These are phyloP conservation scores for Talaromyces amestolkiae DNA, from an alignment of 2,329 filamentous ascomycete species.

Conservation along the genomic window DNA sequence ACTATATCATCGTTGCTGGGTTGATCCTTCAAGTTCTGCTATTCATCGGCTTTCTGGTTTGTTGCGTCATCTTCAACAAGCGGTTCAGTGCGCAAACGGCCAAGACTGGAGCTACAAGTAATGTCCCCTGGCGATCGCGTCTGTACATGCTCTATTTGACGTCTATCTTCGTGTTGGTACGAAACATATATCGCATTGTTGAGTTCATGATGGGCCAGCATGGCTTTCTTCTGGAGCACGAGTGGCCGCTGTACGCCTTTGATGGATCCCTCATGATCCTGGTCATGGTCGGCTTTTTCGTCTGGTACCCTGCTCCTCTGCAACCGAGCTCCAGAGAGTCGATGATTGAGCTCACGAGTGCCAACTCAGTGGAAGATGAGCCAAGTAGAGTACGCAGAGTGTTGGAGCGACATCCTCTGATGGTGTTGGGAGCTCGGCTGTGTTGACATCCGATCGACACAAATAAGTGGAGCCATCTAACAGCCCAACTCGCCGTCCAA, in stretches of 20 bases:
- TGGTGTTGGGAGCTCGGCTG: neutral
- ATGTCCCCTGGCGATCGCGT: slow-evolving; percentile 11
- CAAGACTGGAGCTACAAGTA: neutral
- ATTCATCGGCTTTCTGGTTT: slow-evolving; percentile 10
- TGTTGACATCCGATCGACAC: neutral
- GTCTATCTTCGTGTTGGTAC: neutral
- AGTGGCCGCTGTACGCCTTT: slow-evolving; percentile 17
- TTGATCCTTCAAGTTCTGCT: slow-evolving; percentile 11
- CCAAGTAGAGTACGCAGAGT: neutral
- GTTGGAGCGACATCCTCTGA: neutral
- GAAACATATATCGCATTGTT: slow-evolving; percentile 14
- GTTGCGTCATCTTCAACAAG: slow-evolving; percentile 13
- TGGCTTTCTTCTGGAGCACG: slow-evolving; percentile 13
- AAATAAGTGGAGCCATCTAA: neutral
- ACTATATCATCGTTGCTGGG: slow-evolving; percentile 16
- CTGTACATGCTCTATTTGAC: slow-evolving; percentile 15
- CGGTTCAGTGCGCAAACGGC: neutral
- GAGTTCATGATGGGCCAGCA: slow-evolving; percentile 14
- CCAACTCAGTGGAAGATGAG: neutral
- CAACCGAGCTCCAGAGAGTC: neutral
- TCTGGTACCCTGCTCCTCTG: slow-evolving; percentile 14
- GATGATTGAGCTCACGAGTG: slow-evolving; percentile 5
- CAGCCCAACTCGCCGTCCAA: neutral
- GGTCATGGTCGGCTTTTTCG: slow-evolving; percentile 12
- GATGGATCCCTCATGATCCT: slow-evolving; percentile 14